Evolutionary conservation across 2,329 filamentous ascomycete species (phyloP).

Genomic region (Arthroderma uncinatum): DNA sequence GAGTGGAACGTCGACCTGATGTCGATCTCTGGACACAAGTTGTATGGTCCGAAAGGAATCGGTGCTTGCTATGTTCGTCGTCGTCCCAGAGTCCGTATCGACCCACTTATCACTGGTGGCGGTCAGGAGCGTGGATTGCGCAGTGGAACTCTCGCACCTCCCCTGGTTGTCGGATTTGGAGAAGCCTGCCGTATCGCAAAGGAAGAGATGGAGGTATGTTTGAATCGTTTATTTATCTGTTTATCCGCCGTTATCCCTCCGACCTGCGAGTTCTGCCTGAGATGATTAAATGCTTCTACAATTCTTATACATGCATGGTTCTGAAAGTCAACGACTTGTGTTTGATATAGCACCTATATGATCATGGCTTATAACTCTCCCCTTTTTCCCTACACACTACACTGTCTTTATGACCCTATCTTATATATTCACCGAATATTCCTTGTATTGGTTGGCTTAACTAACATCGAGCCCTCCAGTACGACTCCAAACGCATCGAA

Average conservation of each 20-base stretch:
- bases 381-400: background rate
- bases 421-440: background rate
- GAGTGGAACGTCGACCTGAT: constrained; percentile 97
- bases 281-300: constrained; percentile 72
- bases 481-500: constrained; percentile 78
- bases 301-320: constrained; percentile 70
- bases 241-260: background rate
- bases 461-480: constrained; percentile 44
- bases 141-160: constrained; percentile 85
- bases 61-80: constrained; percentile 92
- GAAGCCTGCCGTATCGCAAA: constrained; percentile 88
- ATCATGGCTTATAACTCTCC: constrained; percentile 24
- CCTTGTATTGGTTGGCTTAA: background rate
- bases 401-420: background rate
- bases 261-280: constrained; percentile 16
- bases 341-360: constrained; percentile 59
- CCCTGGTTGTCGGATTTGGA: constrained; percentile 82
- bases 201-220: constrained; percentile 76
- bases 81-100: constrained; percentile 82
- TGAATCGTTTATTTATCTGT: constrained; percentile 15
- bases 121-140: constrained; percentile 91
- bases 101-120: constrained; percentile 91
- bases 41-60: constrained; percentile 95
- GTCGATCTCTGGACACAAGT: constrained; percentile 98
- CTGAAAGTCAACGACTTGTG: constrained; percentile 55